phyloP scores from a whole-genome alignment of 1,284 basidiomycete genomes.

The Sporisorium exsertum region DNA sequence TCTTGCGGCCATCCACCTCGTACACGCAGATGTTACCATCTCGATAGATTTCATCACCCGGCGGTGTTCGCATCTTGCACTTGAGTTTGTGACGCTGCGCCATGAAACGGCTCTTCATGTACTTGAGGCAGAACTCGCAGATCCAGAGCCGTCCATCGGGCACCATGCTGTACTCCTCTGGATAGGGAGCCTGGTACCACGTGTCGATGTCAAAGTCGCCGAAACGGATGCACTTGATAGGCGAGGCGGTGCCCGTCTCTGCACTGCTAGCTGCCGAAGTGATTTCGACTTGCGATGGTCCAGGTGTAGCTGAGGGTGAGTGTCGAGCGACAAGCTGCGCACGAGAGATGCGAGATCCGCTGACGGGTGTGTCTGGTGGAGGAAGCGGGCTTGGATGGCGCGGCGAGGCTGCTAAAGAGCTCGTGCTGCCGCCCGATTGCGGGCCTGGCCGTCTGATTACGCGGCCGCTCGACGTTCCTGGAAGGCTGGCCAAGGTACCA shows the following conservation, averaged over 20 bases:
- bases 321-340: constrained; percentile 30
- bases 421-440: neutral
- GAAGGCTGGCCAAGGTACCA: constrained; percentile 48
- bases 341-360: constrained; percentile 31
- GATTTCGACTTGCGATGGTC: constrained; percentile 36
- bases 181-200: constrained; percentile 99
- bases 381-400: constrained; percentile 12
- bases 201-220: constrained; percentile 95
- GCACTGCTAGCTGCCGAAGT: constrained; percentile 49
- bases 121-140: constrained; percentile 98
- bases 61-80: constrained; percentile 93
- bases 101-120: constrained; percentile 95
- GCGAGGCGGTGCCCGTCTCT: constrained; percentile 60
- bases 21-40: constrained; percentile 90
- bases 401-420: constrained; percentile 25
- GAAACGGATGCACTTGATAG: constrained; percentile 78
- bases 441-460: constrained; percentile 17
- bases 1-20: constrained; percentile 97
- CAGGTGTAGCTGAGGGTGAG: constrained; percentile 28
- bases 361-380: constrained; percentile 22
- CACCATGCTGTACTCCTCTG: constrained; percentile 94
- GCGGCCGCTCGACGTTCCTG: constrained; percentile 33
- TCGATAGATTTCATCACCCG: constrained; percentile 97
- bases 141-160: constrained; percentile 94
- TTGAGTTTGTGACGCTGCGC: constrained; percentile 86